These are phyloP conservation scores for Eucalyptus sideroxylon DNA, from an alignment of 345 rosid species.

Conservation along the genomic window DNA sequence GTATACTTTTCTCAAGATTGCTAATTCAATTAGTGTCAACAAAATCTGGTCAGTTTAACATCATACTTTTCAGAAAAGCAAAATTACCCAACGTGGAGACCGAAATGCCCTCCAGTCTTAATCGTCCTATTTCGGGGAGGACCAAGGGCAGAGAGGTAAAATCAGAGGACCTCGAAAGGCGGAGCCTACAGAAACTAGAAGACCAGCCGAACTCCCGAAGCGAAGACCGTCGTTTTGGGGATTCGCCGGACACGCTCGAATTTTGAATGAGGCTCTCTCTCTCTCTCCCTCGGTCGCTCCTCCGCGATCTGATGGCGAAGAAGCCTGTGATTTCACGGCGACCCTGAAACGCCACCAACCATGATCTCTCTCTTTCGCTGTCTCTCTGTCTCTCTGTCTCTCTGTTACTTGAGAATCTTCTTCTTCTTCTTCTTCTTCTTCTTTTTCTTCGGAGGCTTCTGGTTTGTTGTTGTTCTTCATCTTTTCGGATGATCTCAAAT, in stretches of 20 bases:
- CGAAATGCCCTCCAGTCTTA: not conserved
- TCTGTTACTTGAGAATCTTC: not conserved
- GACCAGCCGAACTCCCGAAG: not conserved
- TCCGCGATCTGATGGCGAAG: not conserved
- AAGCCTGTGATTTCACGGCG: not conserved
- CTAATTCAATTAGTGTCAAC: not conserved
- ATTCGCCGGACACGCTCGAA: not conserved
- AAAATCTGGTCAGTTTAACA: not conserved
- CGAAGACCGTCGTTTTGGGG: not conserved
- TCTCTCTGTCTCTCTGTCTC: not conserved
- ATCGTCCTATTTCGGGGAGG: not conserved
- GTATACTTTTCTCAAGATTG: not conserved
- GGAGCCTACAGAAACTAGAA: not conserved
- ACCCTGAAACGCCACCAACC: not conserved
- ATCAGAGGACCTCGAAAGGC: not conserved
- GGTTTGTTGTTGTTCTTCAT: not conserved
- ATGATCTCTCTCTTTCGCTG: not conserved
- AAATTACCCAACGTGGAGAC: not conserved
- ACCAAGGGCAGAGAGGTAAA: not conserved
- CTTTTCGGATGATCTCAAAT: not conserved
- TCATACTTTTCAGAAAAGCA: not conserved
- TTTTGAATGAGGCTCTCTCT: not conserved
- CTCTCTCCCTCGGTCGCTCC: not conserved
- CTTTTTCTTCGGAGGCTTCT: not conserved
- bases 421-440: not conserved